Conservation (phyloP, 2,329 filamentous ascomycete genomes). For the Penicillium capsulatum region DNA sequence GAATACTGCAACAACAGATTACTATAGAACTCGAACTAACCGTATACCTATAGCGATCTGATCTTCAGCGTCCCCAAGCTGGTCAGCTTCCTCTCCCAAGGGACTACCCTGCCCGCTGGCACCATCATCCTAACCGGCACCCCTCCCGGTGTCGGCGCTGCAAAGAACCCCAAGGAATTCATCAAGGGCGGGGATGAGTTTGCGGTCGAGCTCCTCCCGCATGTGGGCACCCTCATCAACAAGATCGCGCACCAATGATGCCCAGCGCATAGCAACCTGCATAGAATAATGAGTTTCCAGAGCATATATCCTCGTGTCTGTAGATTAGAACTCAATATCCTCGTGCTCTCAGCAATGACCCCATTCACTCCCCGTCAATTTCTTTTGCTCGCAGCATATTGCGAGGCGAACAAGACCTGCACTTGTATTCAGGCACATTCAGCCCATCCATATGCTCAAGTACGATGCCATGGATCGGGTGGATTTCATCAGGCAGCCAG, state of each 20-base stretch:
- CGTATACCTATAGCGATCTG: slow-evolving; percentile 42
- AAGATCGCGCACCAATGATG: slow-evolving; percentile 37
- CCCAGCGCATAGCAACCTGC: too few species aligned
- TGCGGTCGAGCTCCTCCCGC: slow-evolving; percentile 46
- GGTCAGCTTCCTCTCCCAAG: slow-evolving; percentile 40
- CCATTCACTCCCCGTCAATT: too few species aligned
- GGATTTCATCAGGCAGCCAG: too few species aligned
- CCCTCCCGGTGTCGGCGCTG: slow-evolving; percentile 41
- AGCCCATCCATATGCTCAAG: too few species aligned
- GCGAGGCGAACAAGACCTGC: too few species aligned
- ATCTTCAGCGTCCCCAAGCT: slow-evolving; percentile 51
- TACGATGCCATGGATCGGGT: too few species aligned
- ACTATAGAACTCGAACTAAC: slow-evolving; percentile 8
- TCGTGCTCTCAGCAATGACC: too few species aligned
- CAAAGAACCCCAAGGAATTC: slow-evolving; percentile 41
- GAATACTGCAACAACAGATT: not conserved
- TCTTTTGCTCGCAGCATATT: too few species aligned
- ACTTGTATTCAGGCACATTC: too few species aligned
- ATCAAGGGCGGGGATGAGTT: slow-evolving; percentile 48
- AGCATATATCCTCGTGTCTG: too few species aligned
- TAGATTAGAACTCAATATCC: too few species aligned
- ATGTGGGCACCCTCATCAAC: slow-evolving; percentile 49
- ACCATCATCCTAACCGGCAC: slow-evolving; percentile 46
- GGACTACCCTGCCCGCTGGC: slow-evolving; percentile 41
- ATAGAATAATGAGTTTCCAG: too few species aligned